Conservation (phyloP, 108 stramenopile genomes). For the Conticribra guillardii region DNA sequence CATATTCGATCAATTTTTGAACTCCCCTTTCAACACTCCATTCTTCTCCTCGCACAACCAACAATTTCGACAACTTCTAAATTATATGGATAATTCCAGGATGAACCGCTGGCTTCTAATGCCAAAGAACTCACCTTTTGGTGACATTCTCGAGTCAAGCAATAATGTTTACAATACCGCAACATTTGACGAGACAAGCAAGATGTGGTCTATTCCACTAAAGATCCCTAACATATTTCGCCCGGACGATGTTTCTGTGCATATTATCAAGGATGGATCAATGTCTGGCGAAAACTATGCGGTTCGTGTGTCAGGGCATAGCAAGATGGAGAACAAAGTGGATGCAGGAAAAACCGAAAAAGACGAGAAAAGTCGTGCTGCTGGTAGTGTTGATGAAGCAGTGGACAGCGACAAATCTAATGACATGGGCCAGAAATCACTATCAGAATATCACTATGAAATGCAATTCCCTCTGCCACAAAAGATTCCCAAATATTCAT, state of each 20-base stretch:
- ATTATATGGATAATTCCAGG: too few relatives aligned
- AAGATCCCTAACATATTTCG: conserved; percentile 3
- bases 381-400: not conserved
- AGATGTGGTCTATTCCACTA: conserved; percentile 9
- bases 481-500: conserved; percentile 4
- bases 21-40: too few relatives aligned
- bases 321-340: not conserved
- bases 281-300: not conserved
- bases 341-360: too few relatives aligned
- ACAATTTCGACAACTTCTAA: too few relatives aligned
- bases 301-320: not conserved
- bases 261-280: conserved; percentile 4
- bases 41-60: too few relatives aligned
- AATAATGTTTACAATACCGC: not conserved
- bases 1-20: too few relatives aligned
- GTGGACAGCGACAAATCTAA: not conserved
- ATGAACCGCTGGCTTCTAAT: too few relatives aligned
- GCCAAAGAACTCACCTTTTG: not conserved
- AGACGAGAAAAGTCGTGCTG: not conserved
- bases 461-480: conserved; percentile 2
- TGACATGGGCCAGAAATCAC: not conserved
- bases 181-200: not conserved
- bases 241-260: not conserved
- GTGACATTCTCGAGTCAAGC: not conserved
- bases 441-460: conserved; percentile 5